Percentiles rank a stretch among this genome's conserved stretches.
phyloP scores from a whole-genome alignment of 108 stramenopile species.

The Cyclotella cryptica region DNA sequence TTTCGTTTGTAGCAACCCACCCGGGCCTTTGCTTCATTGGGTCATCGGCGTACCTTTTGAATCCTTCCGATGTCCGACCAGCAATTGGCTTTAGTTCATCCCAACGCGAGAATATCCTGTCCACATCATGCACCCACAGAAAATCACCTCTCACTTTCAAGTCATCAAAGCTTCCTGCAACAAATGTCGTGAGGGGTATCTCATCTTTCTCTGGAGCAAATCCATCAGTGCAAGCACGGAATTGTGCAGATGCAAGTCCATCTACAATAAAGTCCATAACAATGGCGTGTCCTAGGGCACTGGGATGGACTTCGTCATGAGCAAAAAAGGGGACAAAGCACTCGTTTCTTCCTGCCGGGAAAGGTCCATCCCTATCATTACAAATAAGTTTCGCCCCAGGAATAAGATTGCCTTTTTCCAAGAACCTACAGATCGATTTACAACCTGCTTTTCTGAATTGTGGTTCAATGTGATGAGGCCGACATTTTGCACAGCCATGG shows the following conservation, averaged over 20 bases:
- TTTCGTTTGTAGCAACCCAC: slow-evolving; percentile 64
- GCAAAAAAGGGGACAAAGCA: slow-evolving; percentile 66
- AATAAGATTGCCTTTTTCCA: slow-evolving; percentile 44
- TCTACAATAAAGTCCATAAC: slow-evolving; percentile 59
- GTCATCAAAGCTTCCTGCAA: slow-evolving; percentile 42
- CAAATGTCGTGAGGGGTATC: slow-evolving; percentile 53
- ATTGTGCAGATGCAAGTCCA: slow-evolving; percentile 46
- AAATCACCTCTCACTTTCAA: slow-evolving; percentile 51
- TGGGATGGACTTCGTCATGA: slow-evolving; percentile 65
- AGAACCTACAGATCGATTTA: slow-evolving; percentile 51
- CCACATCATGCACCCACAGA: slow-evolving; percentile 64
- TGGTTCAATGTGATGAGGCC: slow-evolving; percentile 40
- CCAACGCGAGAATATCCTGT: slow-evolving; percentile 50
- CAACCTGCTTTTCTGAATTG: slow-evolving; percentile 58
- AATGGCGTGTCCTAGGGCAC: slow-evolving; percentile 58
- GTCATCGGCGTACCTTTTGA: slow-evolving; percentile 50
- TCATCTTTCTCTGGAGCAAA: background rate
- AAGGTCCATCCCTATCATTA: slow-evolving; percentile 35
- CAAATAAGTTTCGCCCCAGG: slow-evolving; percentile 38
- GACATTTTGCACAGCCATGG: slow-evolving; percentile 65
- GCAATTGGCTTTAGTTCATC: slow-evolving; percentile 47
- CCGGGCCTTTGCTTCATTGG: slow-evolving; percentile 48
- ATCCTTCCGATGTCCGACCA: slow-evolving; percentile 32
- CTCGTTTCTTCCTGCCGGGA: slow-evolving; percentile 41
- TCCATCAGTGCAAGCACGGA: slow-evolving; percentile 37